phyloP scores from a whole-genome alignment of 257 asterid genomes.

The Scutellaria baicalensis region DNA sequence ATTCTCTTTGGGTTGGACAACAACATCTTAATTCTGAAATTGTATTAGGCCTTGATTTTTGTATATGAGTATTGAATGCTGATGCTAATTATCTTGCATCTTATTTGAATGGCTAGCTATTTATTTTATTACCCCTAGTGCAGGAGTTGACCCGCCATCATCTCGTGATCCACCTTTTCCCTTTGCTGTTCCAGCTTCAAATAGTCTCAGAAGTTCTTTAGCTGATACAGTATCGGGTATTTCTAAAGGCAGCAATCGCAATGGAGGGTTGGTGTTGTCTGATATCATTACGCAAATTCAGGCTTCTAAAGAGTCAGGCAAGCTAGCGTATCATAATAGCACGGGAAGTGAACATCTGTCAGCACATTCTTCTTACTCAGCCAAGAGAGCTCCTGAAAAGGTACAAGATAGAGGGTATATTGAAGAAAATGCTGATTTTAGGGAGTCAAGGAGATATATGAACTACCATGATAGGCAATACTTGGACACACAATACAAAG shows the following conservation, averaged over 20 bases:
- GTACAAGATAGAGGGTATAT: constrained; percentile 52
- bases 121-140: constrained; percentile 71
- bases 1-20: background rate
- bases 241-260: constrained; percentile 67
- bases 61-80: background rate
- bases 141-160: constrained; percentile 99
- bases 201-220: constrained; percentile 54
- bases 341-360: constrained; percentile 53
- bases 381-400: constrained; percentile 79
- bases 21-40: constrained; percentile 1
- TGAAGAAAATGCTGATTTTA: constrained; percentile 66
- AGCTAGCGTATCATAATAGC: constrained; percentile 50
- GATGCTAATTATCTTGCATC: constrained; percentile 3
- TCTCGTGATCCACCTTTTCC: constrained; percentile 99
- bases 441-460: constrained; percentile 65
- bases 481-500: constrained; percentile 57
- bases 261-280: constrained; percentile 81
- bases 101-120: constrained; percentile 44
- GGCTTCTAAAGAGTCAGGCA: constrained; percentile 84
- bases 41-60: background rate
- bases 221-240: constrained; percentile 48
- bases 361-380: constrained; percentile 53
- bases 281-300: constrained; percentile 93
- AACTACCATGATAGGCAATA: constrained; percentile 66
- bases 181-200: constrained; percentile 94